Percentiles rank a stretch among this genome's conserved stretches.
Conservation (phyloP, 2,329 filamentous ascomycete species). For the Bipolaris victoriae region DNA sequence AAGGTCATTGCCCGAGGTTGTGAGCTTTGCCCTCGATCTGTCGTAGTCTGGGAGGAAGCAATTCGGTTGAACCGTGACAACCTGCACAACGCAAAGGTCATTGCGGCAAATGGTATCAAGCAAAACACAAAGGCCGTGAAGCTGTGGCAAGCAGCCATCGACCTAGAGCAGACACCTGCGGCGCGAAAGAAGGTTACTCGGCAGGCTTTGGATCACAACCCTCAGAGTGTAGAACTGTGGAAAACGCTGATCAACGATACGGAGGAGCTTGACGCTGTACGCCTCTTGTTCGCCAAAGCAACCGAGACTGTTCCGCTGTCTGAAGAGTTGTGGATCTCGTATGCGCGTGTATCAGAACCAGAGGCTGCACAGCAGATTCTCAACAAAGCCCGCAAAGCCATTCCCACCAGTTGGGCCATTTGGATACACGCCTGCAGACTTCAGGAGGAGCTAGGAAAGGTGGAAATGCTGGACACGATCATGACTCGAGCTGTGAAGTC, state of each 20-base stretch:
- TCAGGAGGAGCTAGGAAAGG: constrained; percentile 86
- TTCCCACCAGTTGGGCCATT: constrained; percentile 91
- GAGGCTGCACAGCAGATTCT: constrained; percentile 94
- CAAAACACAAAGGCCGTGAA: constrained; percentile 86
- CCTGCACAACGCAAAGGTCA: constrained; percentile 90
- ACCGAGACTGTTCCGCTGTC: constrained; percentile 94
- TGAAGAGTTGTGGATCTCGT: constrained; percentile 91
- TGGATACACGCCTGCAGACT: constrained; percentile 94
- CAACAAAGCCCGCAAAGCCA: constrained; percentile 91
- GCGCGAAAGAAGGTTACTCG: constrained; percentile 93
- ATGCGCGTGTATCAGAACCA: constrained; percentile 85
- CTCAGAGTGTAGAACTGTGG: constrained; percentile 96
- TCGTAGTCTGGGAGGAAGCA: constrained; percentile 95
- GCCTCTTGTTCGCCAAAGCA: constrained; percentile 87
- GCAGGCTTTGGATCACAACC: constrained; percentile 89
- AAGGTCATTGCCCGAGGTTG: constrained; percentile 88
- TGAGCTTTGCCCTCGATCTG: constrained; percentile 88
- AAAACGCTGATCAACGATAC: constrained; percentile 96
- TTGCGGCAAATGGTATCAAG: constrained; percentile 91
- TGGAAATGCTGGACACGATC: constrained; percentile 76
- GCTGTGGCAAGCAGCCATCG: constrained; percentile 95
- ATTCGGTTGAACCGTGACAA: constrained; percentile 81
- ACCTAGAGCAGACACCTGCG: constrained; percentile 78
- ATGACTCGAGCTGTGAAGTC: constrained; percentile 94
- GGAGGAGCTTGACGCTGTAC: constrained; percentile 86